Base-by-base conservation (phyloP, 2,329 filamentous ascomycete species). In the Penicillium sclerotiorum region DNA sequence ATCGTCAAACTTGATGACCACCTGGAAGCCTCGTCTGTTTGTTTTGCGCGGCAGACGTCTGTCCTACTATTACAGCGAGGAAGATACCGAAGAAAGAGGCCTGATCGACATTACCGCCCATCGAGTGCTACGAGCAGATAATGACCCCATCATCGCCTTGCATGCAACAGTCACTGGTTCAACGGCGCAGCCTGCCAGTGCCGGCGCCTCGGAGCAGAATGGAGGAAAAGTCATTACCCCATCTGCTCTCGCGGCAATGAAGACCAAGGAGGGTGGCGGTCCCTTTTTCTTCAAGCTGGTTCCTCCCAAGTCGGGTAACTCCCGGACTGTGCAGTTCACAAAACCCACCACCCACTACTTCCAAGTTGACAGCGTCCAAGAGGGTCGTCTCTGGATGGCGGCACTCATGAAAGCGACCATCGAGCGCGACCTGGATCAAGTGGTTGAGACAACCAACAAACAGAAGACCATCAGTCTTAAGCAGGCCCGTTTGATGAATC, bases 241-340 rank as follows among this genome's bases (percentile, higher is more conserved):
- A 45, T 71, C 48, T 62, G 67, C 30, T 60, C 70, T 53, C 15
- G 48, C 60, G 6, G 68, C 55, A 50, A 66, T 59, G 53, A 57
- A 66, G 52, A 63, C 66, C 61, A 59, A 62, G 56, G 59, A 67
- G 60, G 77, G 81, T 30, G 87, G 89, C 49, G 80, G 86, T 1
- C 88, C 95, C 66, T 99, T 99, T 75, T 97, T 97, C 65, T 99
- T 99, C 82, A 99, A 99, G 75, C 84, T 99, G 7, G 86, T 96
- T 6, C 94, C 94, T 1, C 94, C 94, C 1, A 89, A 93, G 52
- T 83, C 87, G 5, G 93, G 92, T 9, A 80, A 95, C 8, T 90
- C 91, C 9, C 87, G 90, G 49, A 94, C 91, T 1, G 93, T 99
- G 50, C 96, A 92, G 66, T 99, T 99, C 68, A 99, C 94, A 1